Evolutionary conservation across 129 eudicot species (phyloP), one percentile per base, ranked within the genome.

Genomic region (Centrapalus pauciflorus): DNA sequence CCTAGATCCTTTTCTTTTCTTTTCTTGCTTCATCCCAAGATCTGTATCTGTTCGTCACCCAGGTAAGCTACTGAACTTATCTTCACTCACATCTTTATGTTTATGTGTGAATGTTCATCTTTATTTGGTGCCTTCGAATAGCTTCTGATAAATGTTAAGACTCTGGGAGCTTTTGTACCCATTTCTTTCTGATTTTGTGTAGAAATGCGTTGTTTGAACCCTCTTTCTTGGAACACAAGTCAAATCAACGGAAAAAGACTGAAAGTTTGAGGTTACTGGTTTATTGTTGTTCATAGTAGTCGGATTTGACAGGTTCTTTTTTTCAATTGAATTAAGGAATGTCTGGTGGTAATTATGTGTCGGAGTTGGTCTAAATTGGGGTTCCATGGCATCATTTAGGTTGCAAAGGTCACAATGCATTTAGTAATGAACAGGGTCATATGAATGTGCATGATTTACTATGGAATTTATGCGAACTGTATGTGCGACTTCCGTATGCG

Each of bases 1-100:
- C 81, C 81, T 77, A 77, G 73, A 55, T 43, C 61, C 59, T 61
- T n/a, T n/a, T n/a, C n/a, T n/a, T n/a, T n/a, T n/a, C n/a, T n/a
- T n/a, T 41, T 52, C 56, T 64, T 41, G 17, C 16, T 23, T 34
- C 51, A 27, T 73, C 55, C 1, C 48, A 33, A 72, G 81, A 77
- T 71, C 73, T 40, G 62, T 21, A 55, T 67, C 55, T 64, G 8
- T 62, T 61, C 13, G 68, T 37, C 27, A 69, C 40, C 52, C 8
- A 76, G 71, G 80, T 60, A 48, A 76, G 29, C 49, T 48, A 9
- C 58, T 60, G 7, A 59, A 27, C 75, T 76, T 5, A 27, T 48
- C 20, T 55, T 21, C 29, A 49, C 56, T 67, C 1, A 20, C 54
- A 5, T 34, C 10, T 25, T 10, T 41, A 7, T 48, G 58, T 41